Conservation (phyloP, 306 rosid species). For the Lagenaria siceraria region DNA sequence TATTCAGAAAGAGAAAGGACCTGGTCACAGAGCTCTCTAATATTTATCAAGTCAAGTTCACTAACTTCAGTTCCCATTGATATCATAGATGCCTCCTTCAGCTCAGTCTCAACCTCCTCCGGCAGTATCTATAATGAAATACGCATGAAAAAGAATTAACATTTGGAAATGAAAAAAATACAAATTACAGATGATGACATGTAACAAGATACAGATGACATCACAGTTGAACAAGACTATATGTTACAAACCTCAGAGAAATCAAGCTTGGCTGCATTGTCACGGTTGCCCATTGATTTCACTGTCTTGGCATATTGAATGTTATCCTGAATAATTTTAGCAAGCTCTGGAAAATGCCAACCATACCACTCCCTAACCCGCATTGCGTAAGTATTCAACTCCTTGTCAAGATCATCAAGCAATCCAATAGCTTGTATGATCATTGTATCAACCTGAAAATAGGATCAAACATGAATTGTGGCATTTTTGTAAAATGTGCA, state of each 20-base stretch:
- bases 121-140: constrained; percentile 40
- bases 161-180: no score
- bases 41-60: constrained; percentile 75
- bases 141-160: background rate
- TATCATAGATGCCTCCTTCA: constrained; percentile 79
- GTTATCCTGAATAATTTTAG: constrained; percentile 76
- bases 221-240: background rate
- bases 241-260: constrained; percentile 60
- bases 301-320: constrained; percentile 71
- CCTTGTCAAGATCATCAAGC: constrained; percentile 96
- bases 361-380: constrained; percentile 98
- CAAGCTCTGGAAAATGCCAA: constrained; percentile 97
- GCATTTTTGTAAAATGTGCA: background rate
- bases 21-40: constrained; percentile 78
- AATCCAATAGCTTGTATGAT: constrained; percentile 93
- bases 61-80: constrained; percentile 98
- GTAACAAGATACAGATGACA: no score
- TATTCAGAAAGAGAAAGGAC: constrained; percentile 84
- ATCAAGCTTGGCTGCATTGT: constrained; percentile 70
- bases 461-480: background rate
- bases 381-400: constrained; percentile 90
- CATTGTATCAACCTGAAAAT: constrained; percentile 83
- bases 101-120: constrained; percentile 61
- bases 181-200: no score
- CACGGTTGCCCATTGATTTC: constrained; percentile 86